Evolutionary conservation across 331 rosid species (phyloP), one percentile per base, ranked within the genome.

Genomic region (Malus hybrid): DNA sequence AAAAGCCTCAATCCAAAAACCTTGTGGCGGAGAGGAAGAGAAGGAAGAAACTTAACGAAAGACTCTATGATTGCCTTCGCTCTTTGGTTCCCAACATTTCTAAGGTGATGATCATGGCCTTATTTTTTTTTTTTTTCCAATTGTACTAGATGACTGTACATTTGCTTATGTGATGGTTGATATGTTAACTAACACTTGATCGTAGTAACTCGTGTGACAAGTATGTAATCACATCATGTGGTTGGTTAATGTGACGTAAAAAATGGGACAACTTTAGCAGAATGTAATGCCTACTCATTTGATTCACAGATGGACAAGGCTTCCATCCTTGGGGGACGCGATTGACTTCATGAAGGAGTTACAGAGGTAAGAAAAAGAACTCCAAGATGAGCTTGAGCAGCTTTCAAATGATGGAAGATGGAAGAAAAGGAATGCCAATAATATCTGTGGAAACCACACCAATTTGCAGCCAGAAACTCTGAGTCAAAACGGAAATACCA

Each of bases 21-120:
- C 91, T 95, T 52, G 71, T 80, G 6, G 99, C 99, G 0, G 97
- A 95, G 87, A 89, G 99, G 69, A 92, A 69, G 80, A 89, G 99
- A 81, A 92, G 99, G 86, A 95, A 95, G 89, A 95, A 95, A 77
- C 92, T 95, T 6, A 95, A 95, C 42, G 96, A 95, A 14, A 83
- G 96, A 78, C 83, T 94, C 19, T 92, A 90, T 24, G 24, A 24
- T 20, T 74, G 82, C 39, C 97, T 94, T 72, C 86, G 99, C 19
- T 83, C 97, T 19, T 78, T 95, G 92, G 99, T 95, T 79, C 99
- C 99, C 20, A 89, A 70, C 18, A 93, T 81, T 63, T 81, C 85
- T 6, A 77, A 81, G 85, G 85, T 81, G 67, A 31, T 36, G 44
- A 13, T 33, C 10, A 50, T 12, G 56, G 56, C 19, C 32, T 27